phyloP scores from a whole-genome alignment of 2,329 filamentous ascomycete species.

The Epichloe amarillans region DNA sequence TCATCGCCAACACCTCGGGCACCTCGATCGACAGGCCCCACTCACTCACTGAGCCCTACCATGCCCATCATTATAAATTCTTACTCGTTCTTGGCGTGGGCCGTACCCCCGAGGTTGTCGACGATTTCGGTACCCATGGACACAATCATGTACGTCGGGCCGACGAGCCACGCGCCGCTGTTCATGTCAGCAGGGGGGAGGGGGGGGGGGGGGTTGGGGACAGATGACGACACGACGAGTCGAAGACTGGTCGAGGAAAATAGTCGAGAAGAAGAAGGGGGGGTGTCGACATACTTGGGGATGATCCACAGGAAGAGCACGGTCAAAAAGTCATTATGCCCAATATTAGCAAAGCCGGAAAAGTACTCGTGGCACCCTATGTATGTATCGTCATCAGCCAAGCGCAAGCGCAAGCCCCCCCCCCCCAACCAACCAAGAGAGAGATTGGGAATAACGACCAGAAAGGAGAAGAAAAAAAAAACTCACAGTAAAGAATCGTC shows the following conservation, averaged over 20 bases:
- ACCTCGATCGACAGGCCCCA: too few relatives aligned
- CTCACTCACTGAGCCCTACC: too few relatives aligned
- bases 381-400: constrained; percentile 13
- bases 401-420: too few relatives aligned
- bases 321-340: constrained; percentile 34
- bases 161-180: constrained; percentile 43
- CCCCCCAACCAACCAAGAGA: not conserved
- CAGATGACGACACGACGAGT: not conserved
- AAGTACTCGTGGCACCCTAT: constrained; percentile 44
- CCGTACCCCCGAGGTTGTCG: constrained; percentile 27
- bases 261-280: not conserved
- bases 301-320: constrained; percentile 43
- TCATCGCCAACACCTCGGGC: not conserved
- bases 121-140: constrained; percentile 35
- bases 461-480: constrained; percentile 2
- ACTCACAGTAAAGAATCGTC: constrained; percentile 47
- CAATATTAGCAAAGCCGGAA: constrained; percentile 42
- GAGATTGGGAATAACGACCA: too few relatives aligned
- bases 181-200: not conserved
- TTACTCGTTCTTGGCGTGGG: constrained; percentile 28
- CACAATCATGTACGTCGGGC: constrained; percentile 38
- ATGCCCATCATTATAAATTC: too few relatives aligned
- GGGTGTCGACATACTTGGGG: constrained; percentile 35
- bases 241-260: not conserved
- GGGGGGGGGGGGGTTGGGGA: not conserved